These are phyloP conservation scores for Heterobasidion parviporum DNA, from an alignment of 1,284 basidiomycete genomes.

Conservation along the genomic window DNA sequence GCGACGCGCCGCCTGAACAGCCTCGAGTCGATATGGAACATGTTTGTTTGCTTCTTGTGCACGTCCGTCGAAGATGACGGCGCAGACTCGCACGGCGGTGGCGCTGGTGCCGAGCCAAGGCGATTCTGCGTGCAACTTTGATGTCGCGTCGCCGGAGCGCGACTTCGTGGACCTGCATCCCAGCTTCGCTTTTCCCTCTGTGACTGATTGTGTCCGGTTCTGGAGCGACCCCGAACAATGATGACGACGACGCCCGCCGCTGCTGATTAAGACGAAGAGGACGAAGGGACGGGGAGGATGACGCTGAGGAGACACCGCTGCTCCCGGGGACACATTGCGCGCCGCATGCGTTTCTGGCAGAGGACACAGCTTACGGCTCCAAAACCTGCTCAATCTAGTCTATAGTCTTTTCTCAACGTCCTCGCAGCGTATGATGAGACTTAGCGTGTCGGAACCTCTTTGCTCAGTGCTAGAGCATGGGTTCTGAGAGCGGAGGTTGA, in stretches of 20 bases:
- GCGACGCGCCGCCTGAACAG: conserved; percentile 30
- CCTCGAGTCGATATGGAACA: conserved; percentile 18
- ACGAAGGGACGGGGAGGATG: conserved; percentile 12
- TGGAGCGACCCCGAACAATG: background rate
- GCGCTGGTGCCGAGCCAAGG: conserved; percentile 35
- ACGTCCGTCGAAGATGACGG: conserved; percentile 18
- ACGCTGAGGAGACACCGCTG: conserved; percentile 20
- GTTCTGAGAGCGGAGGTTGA: too few relatives aligned
- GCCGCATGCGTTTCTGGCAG: conserved; percentile 61
- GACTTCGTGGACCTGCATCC: conserved; percentile 17
- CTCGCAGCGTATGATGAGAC: too few relatives aligned
- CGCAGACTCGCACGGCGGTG: conserved; percentile 21
- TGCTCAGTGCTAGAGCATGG: too few relatives aligned
- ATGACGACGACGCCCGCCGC: conserved; percentile 5
- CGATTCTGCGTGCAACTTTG: conserved; percentile 45
- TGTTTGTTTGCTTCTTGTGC: conserved; percentile 18
- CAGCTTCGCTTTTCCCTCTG: too few relatives aligned
- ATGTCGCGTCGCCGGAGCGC: conserved; percentile 22
- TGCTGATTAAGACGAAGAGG: background rate
- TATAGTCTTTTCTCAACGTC: too few relatives aligned
- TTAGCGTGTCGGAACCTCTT: too few relatives aligned
- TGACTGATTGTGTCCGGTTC: too few relatives aligned
- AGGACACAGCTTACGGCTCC: conserved; percentile 43
- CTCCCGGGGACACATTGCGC: conserved; percentile 64
- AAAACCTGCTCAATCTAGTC: too few relatives aligned